Evolutionary conservation across 345 rosid species (phyloP).

Genomic region (Hirschfeldia incana): DNA sequence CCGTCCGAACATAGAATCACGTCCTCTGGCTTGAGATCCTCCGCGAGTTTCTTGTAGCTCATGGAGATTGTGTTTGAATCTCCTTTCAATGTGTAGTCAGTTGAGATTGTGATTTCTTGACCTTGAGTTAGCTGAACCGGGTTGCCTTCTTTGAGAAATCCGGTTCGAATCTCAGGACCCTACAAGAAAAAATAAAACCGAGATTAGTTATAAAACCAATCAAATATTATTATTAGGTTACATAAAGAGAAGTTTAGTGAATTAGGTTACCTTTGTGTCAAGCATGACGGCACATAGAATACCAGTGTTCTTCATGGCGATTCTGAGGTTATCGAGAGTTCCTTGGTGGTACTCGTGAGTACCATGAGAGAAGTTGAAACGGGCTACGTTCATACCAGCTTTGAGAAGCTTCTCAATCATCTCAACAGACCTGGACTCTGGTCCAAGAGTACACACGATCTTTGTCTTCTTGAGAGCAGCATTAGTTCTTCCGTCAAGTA

Average conservation of each 20-base stretch:
- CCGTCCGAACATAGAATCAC: constrained; percentile 61
- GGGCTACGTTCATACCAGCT: constrained; percentile 71
- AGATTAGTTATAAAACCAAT: not conserved
- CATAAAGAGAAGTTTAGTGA: not conserved
- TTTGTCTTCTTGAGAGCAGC: constrained; percentile 60
- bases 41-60: constrained; percentile 65
- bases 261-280: constrained; percentile 62
- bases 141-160: constrained; percentile 58
- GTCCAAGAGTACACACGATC: constrained; percentile 98
- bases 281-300: constrained; percentile 83
- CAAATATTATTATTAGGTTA: not conserved
- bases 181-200: constrained; percentile 3
- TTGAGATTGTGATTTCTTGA: constrained; percentile 58
- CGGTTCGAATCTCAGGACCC: constrained; percentile 82
- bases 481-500: constrained; percentile 31
- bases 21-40: constrained; percentile 50
- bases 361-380: constrained; percentile 59
- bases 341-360: constrained; percentile 43
- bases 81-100: constrained; percentile 45
- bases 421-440: constrained; percentile 78
- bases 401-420: constrained; percentile 62
- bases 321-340: constrained; percentile 62
- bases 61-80: constrained; percentile 52
- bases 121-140: constrained; percentile 61
- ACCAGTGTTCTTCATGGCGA: constrained; percentile 51